Percentiles rank a stretch among this genome's conserved stretches.
Conservation (phyloP, 2,329 filamentous ascomycete genomes). For the Talaromyces atroroseus region DNA sequence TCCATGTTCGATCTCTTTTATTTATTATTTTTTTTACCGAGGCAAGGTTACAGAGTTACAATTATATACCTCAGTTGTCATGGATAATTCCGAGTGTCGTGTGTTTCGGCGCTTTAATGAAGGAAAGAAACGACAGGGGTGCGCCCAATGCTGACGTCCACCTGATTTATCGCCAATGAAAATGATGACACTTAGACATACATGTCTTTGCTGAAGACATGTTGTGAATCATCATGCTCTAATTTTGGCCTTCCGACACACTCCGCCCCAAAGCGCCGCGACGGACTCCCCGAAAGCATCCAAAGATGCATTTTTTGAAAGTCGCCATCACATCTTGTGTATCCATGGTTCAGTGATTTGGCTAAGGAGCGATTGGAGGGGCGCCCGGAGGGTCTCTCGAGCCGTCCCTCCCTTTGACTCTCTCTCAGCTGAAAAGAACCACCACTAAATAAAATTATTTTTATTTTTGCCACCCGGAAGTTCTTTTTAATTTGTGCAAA, state of each 20-base stretch:
- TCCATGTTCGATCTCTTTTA: too few species aligned
- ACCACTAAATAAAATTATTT: background rate
- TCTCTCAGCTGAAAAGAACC: background rate
- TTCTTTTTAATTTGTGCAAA: background rate
- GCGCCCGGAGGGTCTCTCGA: background rate
- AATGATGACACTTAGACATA: background rate
- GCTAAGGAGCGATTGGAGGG: background rate
- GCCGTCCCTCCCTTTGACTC: background rate
- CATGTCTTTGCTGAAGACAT: background rate
- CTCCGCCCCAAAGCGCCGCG: background rate
- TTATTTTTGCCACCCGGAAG: background rate
- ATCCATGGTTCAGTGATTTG: background rate
- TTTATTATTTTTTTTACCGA: too few species aligned
- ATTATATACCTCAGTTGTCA: background rate
- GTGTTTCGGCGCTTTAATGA: background rate
- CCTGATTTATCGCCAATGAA: background rate
- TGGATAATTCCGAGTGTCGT: background rate
- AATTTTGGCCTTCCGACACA: background rate
- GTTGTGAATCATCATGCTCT: background rate
- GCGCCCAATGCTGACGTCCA: background rate
- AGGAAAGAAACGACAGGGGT: background rate
- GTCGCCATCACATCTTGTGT: background rate
- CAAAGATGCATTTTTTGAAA: background rate
- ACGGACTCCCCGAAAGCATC: background rate
- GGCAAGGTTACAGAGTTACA: background rate